These are phyloP conservation scores for Mycotypha africana DNA, from an alignment of 371 early-diverging fungal species.

Conservation along the genomic window DNA sequence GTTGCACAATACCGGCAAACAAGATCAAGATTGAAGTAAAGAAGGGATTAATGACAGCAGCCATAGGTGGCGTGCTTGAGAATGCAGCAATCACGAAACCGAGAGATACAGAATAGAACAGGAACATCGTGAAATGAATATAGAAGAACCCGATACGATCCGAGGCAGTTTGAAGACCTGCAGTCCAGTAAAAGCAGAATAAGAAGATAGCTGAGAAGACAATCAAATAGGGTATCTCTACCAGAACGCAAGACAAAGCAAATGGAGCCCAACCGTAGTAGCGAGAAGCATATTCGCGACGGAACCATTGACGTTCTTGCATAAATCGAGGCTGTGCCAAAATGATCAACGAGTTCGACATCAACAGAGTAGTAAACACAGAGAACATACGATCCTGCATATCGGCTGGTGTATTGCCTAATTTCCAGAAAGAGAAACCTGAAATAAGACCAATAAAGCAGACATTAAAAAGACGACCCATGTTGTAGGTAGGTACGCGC, in stretches of 20 bases:
- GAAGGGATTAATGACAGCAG: slow-evolving; percentile 70
- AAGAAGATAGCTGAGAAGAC: slow-evolving; percentile 54
- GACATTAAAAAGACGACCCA: slow-evolving; percentile 55
- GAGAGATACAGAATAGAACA: slow-evolving; percentile 63
- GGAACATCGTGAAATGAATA: slow-evolving; percentile 53
- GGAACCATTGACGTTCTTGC: slow-evolving; percentile 64
- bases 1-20: slow-evolving; percentile 72
- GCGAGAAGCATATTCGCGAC: slow-evolving; percentile 65
- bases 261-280: slow-evolving; percentile 73
- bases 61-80: slow-evolving; percentile 57
- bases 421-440: slow-evolving; percentile 74
- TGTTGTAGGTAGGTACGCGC: slow-evolving; percentile 63
- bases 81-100: slow-evolving; percentile 53
- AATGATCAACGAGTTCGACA: slow-evolving; percentile 65
- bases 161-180: slow-evolving; percentile 49
- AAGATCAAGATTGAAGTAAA: slow-evolving; percentile 65
- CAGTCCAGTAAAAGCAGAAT: slow-evolving; percentile 69
- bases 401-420: slow-evolving; percentile 49
- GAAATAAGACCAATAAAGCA: slow-evolving; percentile 56
- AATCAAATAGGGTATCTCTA: slow-evolving; percentile 60
- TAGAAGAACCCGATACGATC: slow-evolving; percentile 60
- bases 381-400: slow-evolving; percentile 71
- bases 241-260: slow-evolving; percentile 44
- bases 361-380: slow-evolving; percentile 62
- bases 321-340: slow-evolving; percentile 72